These are phyloP conservation scores for Aureobasidium uvarum DNA, from an alignment of 2,329 filamentous ascomycete species.

Conservation along the genomic window DNA sequence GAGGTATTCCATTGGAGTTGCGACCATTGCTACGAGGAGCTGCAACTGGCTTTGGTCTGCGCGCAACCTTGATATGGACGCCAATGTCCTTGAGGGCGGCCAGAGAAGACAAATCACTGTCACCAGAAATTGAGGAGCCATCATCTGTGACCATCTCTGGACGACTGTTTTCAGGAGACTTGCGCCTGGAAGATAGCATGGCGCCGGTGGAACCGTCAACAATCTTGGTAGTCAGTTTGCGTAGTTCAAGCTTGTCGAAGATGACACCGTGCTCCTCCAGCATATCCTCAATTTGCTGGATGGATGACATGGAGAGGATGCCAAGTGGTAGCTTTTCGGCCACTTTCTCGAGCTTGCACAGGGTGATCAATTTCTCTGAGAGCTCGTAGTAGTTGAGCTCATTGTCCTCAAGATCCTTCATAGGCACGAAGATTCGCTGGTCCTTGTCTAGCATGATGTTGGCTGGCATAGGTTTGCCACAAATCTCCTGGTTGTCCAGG, in stretches of 20 bases:
- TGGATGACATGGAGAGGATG: not conserved
- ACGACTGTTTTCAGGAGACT: not conserved
- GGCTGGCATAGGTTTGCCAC: not conserved
- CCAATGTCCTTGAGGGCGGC: not conserved
- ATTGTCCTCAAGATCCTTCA: not conserved
- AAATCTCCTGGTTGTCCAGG: conserved; percentile 4
- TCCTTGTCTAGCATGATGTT: not conserved
- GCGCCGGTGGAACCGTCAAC: not conserved
- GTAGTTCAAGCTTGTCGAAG: not conserved
- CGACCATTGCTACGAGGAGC: not conserved
- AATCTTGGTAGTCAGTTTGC: not conserved
- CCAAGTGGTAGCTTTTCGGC: not conserved
- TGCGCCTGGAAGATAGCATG: not conserved
- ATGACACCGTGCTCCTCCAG: not conserved
- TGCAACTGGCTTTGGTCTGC: not conserved
- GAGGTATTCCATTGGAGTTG: not conserved
- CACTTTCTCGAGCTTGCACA: conserved; percentile 34
- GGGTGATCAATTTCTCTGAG: not conserved
- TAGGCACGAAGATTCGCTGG: not conserved
- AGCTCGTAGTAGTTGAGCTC: conserved; percentile 5
- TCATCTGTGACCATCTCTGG: not conserved
- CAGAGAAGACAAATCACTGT: not conserved
- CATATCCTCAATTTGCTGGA: not conserved
- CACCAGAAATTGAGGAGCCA: not conserved
- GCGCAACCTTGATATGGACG: not conserved